phyloP scores from a whole-genome alignment of 1,284 basidiomycete species.

The Peniophora sp. region DNA sequence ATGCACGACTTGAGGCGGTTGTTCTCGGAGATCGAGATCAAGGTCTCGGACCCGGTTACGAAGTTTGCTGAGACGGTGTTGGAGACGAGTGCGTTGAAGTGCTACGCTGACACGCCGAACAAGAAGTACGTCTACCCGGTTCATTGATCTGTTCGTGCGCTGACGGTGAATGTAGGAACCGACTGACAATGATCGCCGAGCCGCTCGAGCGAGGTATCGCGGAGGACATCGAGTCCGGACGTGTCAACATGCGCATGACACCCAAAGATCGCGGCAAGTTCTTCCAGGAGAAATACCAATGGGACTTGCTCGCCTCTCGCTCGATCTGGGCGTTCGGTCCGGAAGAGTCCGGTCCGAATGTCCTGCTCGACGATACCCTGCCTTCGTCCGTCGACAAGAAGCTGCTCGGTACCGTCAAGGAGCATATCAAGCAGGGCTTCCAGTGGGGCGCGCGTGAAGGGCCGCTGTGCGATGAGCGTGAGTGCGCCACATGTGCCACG shows the following conservation, averaged over 20 bases:
- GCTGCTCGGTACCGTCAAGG: constrained; percentile 80
- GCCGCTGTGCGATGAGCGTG: constrained; percentile 96
- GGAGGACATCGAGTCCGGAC: constrained; percentile 88
- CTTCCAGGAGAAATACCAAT: constrained; percentile 95
- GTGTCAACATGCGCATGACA: constrained; percentile 89
- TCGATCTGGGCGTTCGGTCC: constrained; percentile 99
- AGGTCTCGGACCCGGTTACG: constrained; percentile 97
- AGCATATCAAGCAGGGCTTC: constrained; percentile 98
- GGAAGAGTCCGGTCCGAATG: constrained; percentile 90
- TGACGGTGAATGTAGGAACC: constrained; percentile 58
- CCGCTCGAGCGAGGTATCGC: constrained; percentile 90
- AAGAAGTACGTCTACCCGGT: constrained; percentile 67
- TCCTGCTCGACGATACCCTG: constrained; percentile 92
- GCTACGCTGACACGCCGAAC: constrained; percentile 98
- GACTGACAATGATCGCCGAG: constrained; percentile 96
- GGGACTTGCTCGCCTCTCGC: constrained; percentile 94
- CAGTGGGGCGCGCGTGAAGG: constrained; percentile 99
- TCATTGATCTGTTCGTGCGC: constrained; percentile 2
- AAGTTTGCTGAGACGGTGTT: constrained; percentile 98
- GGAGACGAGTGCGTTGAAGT: constrained; percentile 96
- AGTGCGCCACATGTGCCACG: constrained; percentile 29
- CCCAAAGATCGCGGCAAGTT: constrained; percentile 90
- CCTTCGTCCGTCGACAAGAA: constrained; percentile 98
- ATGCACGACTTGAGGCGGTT: constrained; percentile 92
- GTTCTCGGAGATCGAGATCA: constrained; percentile 99